Evolutionary conservation across 108 stramenopile species (phyloP), one percentile per base, ranked within the genome.

Genomic region (Conticribra guillardii): DNA sequence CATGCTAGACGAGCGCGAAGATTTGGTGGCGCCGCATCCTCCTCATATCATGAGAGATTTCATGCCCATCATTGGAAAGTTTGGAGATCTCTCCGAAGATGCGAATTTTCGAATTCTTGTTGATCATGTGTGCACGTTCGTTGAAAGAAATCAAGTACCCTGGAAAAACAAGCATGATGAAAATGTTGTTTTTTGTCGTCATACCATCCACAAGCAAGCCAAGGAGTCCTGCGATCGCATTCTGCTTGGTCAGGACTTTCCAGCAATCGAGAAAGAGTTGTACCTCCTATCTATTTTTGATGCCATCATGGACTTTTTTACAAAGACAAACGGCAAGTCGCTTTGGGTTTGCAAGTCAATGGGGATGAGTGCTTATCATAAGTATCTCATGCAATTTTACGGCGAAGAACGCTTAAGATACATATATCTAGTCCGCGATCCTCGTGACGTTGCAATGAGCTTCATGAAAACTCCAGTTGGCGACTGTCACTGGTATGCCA

Each of bases 391-490:
- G 19, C 48, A 51, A 15, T 80, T 80, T 32, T 80, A 80, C 54
- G 72, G 79, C 2, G 4, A 72, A 5, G 47, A 68, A 41, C 66
- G 79, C 31, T 66, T 80, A 14, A 65, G 79, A 2, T 80, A 73
- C 45, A 68, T 80, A 15, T 80, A 80, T 33, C 60, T 80, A 3
- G 72, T 80, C 14, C 66, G 79, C 14, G 79, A 80, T 62, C 79
- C 79, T 55, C 65, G 79, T 29, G 79, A 80, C 61, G 79, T 80
- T n/a, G 48, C 46, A 17, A 41, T 80, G 53, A 68, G 66, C 31
- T 80, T 80, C 31, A 61, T 73, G 67, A 80, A 80, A 17, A 80
- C 79, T 21, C 79, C 79, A 1, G 79, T 80, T 17, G 79, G 79
- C 19, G 79, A 80, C 49, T 68, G 67, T 21, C 79, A 80, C 49